Evolutionary conservation across 768 basidiomycete genomes (phyloP), one percentile per base, ranked within the genome.

Genomic region (Phaffia australis): DNA sequence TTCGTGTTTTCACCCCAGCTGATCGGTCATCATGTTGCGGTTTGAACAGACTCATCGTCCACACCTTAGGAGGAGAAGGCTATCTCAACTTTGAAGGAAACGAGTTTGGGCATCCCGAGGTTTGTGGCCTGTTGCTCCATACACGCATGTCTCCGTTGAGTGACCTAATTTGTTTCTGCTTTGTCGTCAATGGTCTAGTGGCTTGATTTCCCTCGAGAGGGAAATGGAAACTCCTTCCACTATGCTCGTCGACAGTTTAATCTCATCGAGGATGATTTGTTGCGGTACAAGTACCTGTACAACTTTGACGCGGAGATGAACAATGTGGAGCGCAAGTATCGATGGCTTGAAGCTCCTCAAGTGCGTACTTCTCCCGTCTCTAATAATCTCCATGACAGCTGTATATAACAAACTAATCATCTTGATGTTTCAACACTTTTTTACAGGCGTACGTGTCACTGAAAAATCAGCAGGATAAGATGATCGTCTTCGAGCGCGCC

Each of bases 21-120:
- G 9, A 60, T 64, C 59, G 5, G n/a, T 21, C 23, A 27, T 27
- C 16, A 9, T 21, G 18, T 32, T 3, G 5, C 25, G 29, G 16
- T 49, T 30, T 19, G 0, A 47, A 23, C 16, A 95, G 93, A 49
- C 80, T 99, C 42, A 77, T 99, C 32, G 89, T 89, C 0, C 91
- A 95, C 71, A 83, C 89, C 1, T 82, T 99, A 23, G 95, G 95
- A 23, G 95, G 95, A 21, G 95, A 99, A 78, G 94, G 90, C 0
- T 99, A 95, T 75, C 81, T 99, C 69, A 98, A 95, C 77, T 99
- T 99, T 64, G 91, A 94, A 76, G 92, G 90, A 42, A 98, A 97
- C 70, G 94, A 99, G 74, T 99, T 99, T 74, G 94, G 94, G 52
- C 94, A 99, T 76, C 94, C 94, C 15, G 94, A 99, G 80, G 90